Conservation (phyloP, 768 basidiomycete species). For the Russula compacta region DNA sequence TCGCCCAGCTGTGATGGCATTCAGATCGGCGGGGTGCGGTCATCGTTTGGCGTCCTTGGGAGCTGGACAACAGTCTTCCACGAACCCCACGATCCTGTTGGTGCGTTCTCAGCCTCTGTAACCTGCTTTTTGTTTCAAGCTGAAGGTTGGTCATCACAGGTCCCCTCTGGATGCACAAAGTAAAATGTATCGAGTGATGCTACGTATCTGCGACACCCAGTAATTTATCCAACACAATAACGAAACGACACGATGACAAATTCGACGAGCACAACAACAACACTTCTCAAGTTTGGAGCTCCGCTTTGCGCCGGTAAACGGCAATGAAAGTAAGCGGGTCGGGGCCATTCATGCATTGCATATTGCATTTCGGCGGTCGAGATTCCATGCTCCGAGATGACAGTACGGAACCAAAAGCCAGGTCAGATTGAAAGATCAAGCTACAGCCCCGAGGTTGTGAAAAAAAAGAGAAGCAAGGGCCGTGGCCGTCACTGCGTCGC, state of each 20-base stretch:
- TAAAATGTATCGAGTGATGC: not conserved
- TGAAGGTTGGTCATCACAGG: slow-evolving; percentile 17
- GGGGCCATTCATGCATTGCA: no score
- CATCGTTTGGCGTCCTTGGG: slow-evolving; percentile 50
- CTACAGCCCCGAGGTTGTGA: no score
- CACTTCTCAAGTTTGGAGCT: no score
- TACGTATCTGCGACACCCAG: no score
- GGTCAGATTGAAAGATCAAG: no score
- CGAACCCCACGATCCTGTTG: slow-evolving; percentile 40
- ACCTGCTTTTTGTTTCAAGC: not conserved
- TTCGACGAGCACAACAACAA: not conserved
- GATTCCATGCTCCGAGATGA: no score
- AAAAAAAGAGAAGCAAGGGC: no score
- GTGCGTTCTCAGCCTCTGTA: slow-evolving; percentile 23
- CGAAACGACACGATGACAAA: not conserved
- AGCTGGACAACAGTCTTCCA: slow-evolving; percentile 42
- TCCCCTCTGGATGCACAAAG: slow-evolving; percentile 27
- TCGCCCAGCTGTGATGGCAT: slow-evolving; percentile 47
- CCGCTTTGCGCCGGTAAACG: no score
- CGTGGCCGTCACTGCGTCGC: no score
- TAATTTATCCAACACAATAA: not conserved
- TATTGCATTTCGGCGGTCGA: no score
- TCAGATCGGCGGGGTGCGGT: slow-evolving; percentile 52
- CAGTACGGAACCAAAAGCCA: no score
- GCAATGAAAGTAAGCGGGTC: no score